phyloP scores from a whole-genome alignment of 768 basidiomycete genomes.

The Psilocybe subaeruginosa region DNA sequence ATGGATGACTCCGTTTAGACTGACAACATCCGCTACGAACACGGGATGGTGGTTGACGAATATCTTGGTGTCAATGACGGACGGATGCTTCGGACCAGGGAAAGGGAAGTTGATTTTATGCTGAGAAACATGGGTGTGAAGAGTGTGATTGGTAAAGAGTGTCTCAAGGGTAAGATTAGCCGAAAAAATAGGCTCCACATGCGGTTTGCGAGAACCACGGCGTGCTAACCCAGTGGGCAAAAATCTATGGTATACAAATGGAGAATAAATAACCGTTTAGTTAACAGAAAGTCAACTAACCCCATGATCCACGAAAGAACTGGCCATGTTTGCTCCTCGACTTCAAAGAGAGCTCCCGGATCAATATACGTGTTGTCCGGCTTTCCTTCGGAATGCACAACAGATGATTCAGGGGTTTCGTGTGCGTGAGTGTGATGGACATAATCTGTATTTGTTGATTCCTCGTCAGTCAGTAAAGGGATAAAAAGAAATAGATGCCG shows the following conservation, averaged over 20 bases:
- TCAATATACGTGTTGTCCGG: not conserved
- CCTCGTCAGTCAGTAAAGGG: conserved; percentile 17
- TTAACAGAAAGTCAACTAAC: not conserved
- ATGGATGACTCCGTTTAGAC: conserved; percentile 63
- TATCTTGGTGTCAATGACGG: conserved; percentile 36
- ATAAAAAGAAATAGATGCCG: conserved; percentile 15
- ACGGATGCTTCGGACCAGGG: conserved; percentile 33
- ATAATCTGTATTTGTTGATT: conserved; percentile 19
- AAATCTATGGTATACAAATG: not conserved
- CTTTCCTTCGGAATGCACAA: not conserved
- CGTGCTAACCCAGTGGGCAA: not conserved
- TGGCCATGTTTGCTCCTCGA: not conserved
- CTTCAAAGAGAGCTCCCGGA: not conserved
- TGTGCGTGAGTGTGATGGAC: conserved; percentile 5
- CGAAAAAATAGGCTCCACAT: conserved; percentile 33
- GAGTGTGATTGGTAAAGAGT: conserved; percentile 42
- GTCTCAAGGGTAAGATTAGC: conserved; percentile 42
- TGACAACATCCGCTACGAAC: conserved; percentile 46
- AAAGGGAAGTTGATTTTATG: conserved; percentile 42
- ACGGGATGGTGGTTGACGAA: conserved; percentile 43
- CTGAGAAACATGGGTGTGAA: conserved; percentile 52
- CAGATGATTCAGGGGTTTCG: not conserved
- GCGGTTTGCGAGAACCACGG: not conserved
- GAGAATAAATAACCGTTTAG: no score
- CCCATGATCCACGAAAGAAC: not conserved